Percentiles rank a stretch among this genome's conserved stretches.
Conservation (phyloP, 805 yeast species). For the Tetrapisispora pingtungensis region DNA sequence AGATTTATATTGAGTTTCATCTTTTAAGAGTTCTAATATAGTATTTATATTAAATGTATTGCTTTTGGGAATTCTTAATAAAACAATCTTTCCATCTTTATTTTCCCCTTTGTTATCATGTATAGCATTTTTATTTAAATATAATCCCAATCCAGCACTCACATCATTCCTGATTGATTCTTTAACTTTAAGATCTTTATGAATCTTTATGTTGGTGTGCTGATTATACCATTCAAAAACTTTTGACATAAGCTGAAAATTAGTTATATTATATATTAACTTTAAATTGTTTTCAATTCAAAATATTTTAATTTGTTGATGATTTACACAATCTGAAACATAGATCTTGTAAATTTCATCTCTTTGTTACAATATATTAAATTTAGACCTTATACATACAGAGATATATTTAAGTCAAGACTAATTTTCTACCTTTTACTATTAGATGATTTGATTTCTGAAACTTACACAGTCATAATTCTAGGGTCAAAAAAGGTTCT, state of each 20-base stretch:
- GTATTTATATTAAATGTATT: conserved; percentile 28
- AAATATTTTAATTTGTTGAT: too few relatives aligned
- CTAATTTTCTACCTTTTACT: too few relatives aligned
- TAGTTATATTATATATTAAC: neutral
- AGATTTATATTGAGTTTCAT: conserved; percentile 16
- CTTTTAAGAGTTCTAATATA: conserved; percentile 11
- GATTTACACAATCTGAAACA: too few relatives aligned
- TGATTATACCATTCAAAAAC: neutral
- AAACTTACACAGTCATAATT: too few relatives aligned
- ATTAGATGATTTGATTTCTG: too few relatives aligned
- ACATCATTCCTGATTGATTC: conserved; percentile 6
- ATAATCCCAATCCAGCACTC: conserved; percentile 30
- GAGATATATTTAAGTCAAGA: too few relatives aligned
- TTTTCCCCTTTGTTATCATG: neutral
- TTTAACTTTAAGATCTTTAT: neutral
- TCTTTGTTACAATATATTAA: too few relatives aligned
- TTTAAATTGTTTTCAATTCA: too few relatives aligned
- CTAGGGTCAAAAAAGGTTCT: too few relatives aligned
- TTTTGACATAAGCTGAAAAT: too few relatives aligned
- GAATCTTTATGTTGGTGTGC: neutral
- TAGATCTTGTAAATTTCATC: too few relatives aligned
- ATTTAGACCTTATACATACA: too few relatives aligned
- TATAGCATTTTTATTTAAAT: conserved; percentile 3
- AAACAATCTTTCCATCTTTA: conserved; percentile 17
- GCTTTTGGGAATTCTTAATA: conserved; percentile 33